A percentile compares a stretch with the other conserved stretches of the same genome.
Conservation (phyloP, 805 yeast species). For the Candida vartiovaarae region DNA sequence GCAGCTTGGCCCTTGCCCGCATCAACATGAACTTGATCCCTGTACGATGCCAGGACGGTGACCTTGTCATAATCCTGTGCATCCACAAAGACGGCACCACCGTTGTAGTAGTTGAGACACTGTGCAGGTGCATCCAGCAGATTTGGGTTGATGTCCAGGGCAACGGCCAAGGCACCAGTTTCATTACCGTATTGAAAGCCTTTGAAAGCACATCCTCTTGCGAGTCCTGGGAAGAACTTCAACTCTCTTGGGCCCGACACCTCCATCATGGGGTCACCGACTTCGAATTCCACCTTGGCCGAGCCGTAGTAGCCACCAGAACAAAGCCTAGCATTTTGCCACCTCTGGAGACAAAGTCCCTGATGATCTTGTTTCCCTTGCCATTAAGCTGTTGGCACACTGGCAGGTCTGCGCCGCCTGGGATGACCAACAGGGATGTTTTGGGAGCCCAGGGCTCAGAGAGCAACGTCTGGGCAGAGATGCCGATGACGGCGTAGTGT, state of each 20-base stretch:
- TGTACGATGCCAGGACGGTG: conserved; percentile 67
- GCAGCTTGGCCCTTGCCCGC: conserved; percentile 38
- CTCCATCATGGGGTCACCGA: conserved; percentile 61
- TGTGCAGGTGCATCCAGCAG: conserved; percentile 21
- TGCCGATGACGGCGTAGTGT: conserved; percentile 75
- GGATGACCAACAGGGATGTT: conserved; percentile 75
- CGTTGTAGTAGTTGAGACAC: conserved; percentile 59
- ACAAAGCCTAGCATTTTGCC: conserved; percentile 82
- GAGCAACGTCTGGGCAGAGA: conserved; percentile 52
- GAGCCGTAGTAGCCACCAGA: conserved; percentile 93
- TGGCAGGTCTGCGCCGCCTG: conserved; percentile 97
- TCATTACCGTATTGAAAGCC: conserved; percentile 81
- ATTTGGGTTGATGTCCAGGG: conserved; percentile 32
- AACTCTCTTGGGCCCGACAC: conserved; percentile 85
- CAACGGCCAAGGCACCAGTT: conserved; percentile 61
- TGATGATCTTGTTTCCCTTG: conserved; percentile 51
- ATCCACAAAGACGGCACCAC: conserved; percentile 83
- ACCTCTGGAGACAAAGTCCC: conserved; percentile 63
- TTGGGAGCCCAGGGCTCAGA: conserved; percentile 86
- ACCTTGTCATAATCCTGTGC: conserved; percentile 56
- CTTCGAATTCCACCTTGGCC: conserved; percentile 73
- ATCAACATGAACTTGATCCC: conserved; percentile 46
- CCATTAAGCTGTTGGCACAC: conserved; percentile 70
- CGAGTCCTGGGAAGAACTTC: conserved; percentile 72
- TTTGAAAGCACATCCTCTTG: conserved; percentile 71